A percentile compares a stretch with the other conserved stretches of the same genome.
phyloP scores from a whole-genome alignment of 768 basidiomycete genomes.

The Clitopilus hobsonii region DNA sequence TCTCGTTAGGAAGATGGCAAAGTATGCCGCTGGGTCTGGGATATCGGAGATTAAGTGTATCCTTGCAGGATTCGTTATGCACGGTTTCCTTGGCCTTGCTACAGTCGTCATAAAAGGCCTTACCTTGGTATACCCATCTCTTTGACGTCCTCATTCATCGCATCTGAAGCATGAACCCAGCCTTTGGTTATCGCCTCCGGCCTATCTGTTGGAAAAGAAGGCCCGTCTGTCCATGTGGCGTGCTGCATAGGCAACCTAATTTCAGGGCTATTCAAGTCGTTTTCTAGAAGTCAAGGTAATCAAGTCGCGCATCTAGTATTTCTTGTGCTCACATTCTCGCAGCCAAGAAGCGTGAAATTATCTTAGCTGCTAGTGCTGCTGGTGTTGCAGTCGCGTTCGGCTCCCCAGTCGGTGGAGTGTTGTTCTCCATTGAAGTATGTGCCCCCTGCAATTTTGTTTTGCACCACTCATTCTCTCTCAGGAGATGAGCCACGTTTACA shows the following conservation, averaged over 20 bases:
- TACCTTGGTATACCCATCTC: slow-evolving; percentile 61
- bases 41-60: slow-evolving; percentile 99
- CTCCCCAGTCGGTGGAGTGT: slow-evolving; percentile 93
- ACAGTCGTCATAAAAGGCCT: slow-evolving; percentile 94
- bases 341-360: slow-evolving; percentile 85
- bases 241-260: slow-evolving; percentile 90
- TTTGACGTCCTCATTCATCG: neutral
- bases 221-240: slow-evolving; percentile 96
- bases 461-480: slow-evolving; percentile 21
- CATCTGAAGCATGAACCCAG: slow-evolving; percentile 33
- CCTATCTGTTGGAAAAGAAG: slow-evolving; percentile 95
- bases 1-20: slow-evolving; percentile 84
- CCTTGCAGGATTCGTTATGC: slow-evolving; percentile 94
- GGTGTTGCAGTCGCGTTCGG: slow-evolving; percentile 99
- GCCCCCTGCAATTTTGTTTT: neutral
- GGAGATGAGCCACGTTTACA: slow-evolving; percentile 99
- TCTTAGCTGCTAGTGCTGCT: slow-evolving; percentile 94
- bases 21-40: slow-evolving; percentile 95
- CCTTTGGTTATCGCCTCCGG: slow-evolving; percentile 97
- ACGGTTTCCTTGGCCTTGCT: slow-evolving; percentile 85
- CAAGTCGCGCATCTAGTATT: slow-evolving; percentile 3
- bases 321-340: neutral
- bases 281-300: slow-evolving; percentile 84
- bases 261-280: slow-evolving; percentile 77
- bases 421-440: slow-evolving; percentile 92